Conservation (phyloP, 179 eudicot genomes). For the Pouteria campechiana region DNA sequence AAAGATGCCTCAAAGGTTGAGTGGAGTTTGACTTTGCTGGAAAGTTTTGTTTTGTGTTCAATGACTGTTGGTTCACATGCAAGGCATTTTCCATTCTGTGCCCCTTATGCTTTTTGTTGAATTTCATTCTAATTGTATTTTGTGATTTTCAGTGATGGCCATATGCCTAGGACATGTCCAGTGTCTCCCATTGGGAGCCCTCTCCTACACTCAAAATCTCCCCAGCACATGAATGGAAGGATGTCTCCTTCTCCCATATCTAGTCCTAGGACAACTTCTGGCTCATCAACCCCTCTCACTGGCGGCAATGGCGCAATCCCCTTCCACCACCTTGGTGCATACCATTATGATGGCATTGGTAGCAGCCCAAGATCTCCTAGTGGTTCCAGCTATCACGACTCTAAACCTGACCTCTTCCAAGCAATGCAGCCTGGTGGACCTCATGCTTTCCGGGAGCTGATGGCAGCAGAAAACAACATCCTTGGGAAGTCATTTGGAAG, state of each 20-base stretch:
- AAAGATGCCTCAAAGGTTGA: too few species aligned
- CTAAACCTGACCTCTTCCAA: conserved; percentile 40
- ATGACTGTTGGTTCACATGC: too few species aligned
- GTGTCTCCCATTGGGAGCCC: conserved; percentile 95
- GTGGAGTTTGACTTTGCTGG: too few species aligned
- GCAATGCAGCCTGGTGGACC: conserved; percentile 52
- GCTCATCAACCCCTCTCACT: conserved; percentile 80
- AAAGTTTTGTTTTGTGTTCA: too few species aligned
- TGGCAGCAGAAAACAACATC: conserved; percentile 21
- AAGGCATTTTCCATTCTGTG: too few species aligned
- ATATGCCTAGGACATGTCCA: conserved; percentile 67
- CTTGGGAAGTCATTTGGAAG: conserved; percentile 27
- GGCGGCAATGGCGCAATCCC: conserved; percentile 50
- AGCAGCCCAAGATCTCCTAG: conserved; percentile 36
- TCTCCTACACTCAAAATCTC: conserved; percentile 56
- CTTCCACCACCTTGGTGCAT: conserved; percentile 31
- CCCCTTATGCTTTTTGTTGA: too few species aligned
- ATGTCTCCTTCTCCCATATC: conserved; percentile 82
- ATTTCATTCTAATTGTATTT: background rate
- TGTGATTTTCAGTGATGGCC: conserved; percentile 44
- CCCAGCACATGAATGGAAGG: conserved; percentile 61
- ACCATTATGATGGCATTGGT: conserved; percentile 49
- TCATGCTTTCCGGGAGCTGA: conserved; percentile 27
- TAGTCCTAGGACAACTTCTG: conserved; percentile 71
- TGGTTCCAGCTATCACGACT: conserved; percentile 43